Percentiles rank a stretch among this genome's conserved stretches.
Evolutionary conservation across 2,329 filamentous ascomycete genomes (phyloP).

Genomic region (Lithohypha guttulata): DNA sequence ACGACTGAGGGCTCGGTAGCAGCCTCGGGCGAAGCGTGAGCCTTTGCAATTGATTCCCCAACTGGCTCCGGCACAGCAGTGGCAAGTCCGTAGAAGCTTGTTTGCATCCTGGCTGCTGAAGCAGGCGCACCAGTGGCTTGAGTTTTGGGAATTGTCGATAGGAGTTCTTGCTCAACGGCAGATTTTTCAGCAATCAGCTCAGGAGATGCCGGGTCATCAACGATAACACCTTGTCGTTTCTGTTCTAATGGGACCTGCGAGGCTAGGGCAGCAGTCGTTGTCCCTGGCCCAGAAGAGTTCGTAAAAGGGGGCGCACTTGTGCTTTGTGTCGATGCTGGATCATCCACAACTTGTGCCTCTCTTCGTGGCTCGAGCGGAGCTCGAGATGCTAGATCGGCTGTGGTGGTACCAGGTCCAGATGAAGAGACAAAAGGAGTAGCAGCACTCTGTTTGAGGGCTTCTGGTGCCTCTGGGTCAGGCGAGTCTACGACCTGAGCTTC

Average conservation of each 20-base stretch:
- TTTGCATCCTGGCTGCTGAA: conserved; percentile 29
- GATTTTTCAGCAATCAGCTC: conserved; percentile 65
- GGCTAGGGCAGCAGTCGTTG: conserved; percentile 50
- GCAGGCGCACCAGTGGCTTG: conserved; percentile 28
- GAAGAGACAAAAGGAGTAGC: conserved; percentile 5
- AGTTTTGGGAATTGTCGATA: conserved; percentile 38
- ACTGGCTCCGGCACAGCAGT: conserved; percentile 34
- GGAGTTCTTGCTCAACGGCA: conserved; percentile 60
- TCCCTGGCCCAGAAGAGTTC: conserved; percentile 6
- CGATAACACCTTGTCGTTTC: conserved; percentile 15
- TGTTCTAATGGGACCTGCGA: conserved; percentile 27
- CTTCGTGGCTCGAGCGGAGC: conserved; percentile 26
- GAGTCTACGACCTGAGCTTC: conserved; percentile 33
- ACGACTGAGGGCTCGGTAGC: conserved; percentile 58
- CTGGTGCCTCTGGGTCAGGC: conserved; percentile 52
- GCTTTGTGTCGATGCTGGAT: conserved; percentile 38
- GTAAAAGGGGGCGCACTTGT: conserved; percentile 40
- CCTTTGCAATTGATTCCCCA: conserved; percentile 35
- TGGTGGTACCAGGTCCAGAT: conserved; percentile 36
- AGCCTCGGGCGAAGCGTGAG: conserved; percentile 58
- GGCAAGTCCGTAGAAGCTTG: conserved; percentile 28
- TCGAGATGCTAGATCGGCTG: conserved; percentile 42
- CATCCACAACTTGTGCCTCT: conserved; percentile 21
- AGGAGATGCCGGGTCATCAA: conserved; percentile 43
- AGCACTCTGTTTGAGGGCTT: conserved; percentile 49